A percentile compares a stretch with the other conserved stretches of the same genome.
These are phyloP conservation scores for Rhododendron simsii DNA, from an alignment of 148 eudicot genomes.

Conservation along the genomic window DNA sequence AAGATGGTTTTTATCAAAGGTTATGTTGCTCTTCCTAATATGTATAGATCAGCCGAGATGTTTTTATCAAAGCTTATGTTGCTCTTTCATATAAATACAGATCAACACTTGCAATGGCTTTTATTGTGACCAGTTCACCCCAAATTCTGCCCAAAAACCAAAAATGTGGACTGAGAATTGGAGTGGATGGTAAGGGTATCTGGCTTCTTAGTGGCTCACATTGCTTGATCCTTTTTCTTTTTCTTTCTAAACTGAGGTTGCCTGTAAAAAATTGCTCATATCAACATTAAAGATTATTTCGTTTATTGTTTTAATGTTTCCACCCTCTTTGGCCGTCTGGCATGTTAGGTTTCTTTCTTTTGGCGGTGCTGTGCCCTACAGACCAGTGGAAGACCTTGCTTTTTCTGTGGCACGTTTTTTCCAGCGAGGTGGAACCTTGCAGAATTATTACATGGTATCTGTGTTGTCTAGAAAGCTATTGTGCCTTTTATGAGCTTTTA, in stretches of 20 bases:
- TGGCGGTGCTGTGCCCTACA: slow-evolving; percentile 65
- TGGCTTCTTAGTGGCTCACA: background rate
- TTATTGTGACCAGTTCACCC: slow-evolving; percentile 88
- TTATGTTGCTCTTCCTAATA: background rate
- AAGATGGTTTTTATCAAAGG: background rate
- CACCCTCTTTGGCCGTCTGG: slow-evolving; percentile 2
- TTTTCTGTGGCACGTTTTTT: slow-evolving; percentile 89
- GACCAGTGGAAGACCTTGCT: slow-evolving; percentile 89
- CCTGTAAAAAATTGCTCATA: background rate
- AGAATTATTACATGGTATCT: slow-evolving; percentile 91
- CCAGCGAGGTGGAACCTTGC: slow-evolving; percentile 90
- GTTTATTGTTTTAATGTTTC: background rate
- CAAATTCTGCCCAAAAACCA: slow-evolving; percentile 70
- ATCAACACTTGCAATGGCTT: slow-evolving; percentile 97
- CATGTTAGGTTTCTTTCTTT: slow-evolving; percentile 62
- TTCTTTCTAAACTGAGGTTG: background rate
- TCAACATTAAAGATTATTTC: background rate
- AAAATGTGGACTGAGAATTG: slow-evolving; percentile 98
- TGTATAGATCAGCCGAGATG: slow-evolving; percentile 42
- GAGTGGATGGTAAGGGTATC: slow-evolving; percentile 81
- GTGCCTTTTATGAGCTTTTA: background rate
- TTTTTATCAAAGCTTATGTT: background rate
- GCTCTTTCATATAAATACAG: slow-evolving; percentile 31
- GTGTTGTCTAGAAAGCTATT: background rate
- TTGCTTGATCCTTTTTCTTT: background rate